Percentiles rank a stretch among this genome's conserved stretches.
phyloP scores from a whole-genome alignment of 345 rosid species.

The Durio zibethinus region DNA sequence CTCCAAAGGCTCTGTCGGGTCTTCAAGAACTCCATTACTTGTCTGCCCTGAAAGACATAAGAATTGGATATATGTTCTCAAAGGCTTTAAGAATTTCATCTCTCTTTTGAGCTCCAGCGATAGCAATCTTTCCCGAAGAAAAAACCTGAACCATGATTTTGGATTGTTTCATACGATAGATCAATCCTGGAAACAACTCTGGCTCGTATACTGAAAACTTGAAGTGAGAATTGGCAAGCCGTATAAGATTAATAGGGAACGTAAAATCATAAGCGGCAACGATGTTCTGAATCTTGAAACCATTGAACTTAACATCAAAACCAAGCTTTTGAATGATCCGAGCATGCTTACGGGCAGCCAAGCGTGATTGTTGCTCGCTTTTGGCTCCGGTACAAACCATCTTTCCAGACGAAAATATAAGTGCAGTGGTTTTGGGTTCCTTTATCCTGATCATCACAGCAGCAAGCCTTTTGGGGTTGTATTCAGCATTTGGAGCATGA shows the following conservation, averaged over 20 bases:
- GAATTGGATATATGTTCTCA: constrained; percentile 85
- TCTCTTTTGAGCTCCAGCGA: constrained; percentile 88
- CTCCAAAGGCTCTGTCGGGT: neutral
- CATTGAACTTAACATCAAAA: constrained; percentile 88
- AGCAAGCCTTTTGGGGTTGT: constrained; percentile 88
- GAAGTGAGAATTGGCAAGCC: constrained; percentile 76
- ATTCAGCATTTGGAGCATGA: constrained; percentile 84
- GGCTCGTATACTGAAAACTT: constrained; percentile 93
- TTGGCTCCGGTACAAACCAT: constrained; percentile 96
- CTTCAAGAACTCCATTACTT: neutral
- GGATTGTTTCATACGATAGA: constrained; percentile 88
- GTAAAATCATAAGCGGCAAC: constrained; percentile 86
- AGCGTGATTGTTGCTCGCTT: constrained; percentile 72
- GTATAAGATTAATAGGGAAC: constrained; percentile 79
- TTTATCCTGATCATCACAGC: constrained; percentile 87
- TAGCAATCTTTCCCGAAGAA: constrained; percentile 83
- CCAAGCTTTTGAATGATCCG: constrained; percentile 88
- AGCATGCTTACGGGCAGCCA: constrained; percentile 92
- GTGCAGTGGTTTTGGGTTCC: constrained; percentile 82
- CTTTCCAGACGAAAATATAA: constrained; percentile 91
- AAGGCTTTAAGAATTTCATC: constrained; percentile 80
- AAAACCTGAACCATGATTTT: constrained; percentile 76
- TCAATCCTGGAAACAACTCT: constrained; percentile 81
- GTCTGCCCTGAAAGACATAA: constrained; percentile 6
- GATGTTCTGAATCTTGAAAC: constrained; percentile 86